Base-by-base conservation (phyloP, 2,329 filamentous ascomycete species). In the Pyricularia sp. region DNA sequence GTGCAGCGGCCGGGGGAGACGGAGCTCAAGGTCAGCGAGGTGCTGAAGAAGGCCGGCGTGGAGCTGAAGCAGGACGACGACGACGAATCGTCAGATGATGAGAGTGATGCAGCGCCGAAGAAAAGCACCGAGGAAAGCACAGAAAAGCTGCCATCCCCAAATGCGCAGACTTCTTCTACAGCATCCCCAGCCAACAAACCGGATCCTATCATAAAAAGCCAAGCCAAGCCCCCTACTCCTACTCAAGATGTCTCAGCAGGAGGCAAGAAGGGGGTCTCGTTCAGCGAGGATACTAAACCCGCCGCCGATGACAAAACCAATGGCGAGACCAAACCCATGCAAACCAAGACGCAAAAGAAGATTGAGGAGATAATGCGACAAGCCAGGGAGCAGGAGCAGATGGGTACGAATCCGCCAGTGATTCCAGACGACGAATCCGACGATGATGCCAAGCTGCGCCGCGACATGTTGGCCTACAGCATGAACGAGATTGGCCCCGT, bases 381-480 rank as follows among this genome's bases (percentile, higher is more conserved):
- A 30, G 86, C 86, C 31, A 85, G 81, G 71, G 81, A 85, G 25
- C 84, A 87, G 72, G 85, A 89, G 72, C 77, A 75, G 11, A 78
- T 83, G 33, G 78, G 80, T 31, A 26, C 77, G 61, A 77, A 82
- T 36, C 75, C 81, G 33, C 83, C 88, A 0, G 80, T 93, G 14
- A 85, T 91, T 17, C 91, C 93, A 1, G 84, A 89, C 0, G 85
- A 91, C 67, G 95, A 99, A 74, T 87, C 90, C 0, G 83, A 86
- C 14, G 93, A 97, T 72, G 94, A 97, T 71, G 91, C 93, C 4
- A 85, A 85, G 36, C 79, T 97, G 28, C 89, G 95, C 6, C 87
- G 90, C 69, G 90, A 97, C 75, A 98, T 99, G 94, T 84, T 98
- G 9, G 86, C 92, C 71, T 99, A 98, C 76, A 90, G 92, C 71